These are phyloP conservation scores for Chloranthus sessilifolius DNA, from an alignment of 164 flowering plant species.

Conservation along the genomic window DNA sequence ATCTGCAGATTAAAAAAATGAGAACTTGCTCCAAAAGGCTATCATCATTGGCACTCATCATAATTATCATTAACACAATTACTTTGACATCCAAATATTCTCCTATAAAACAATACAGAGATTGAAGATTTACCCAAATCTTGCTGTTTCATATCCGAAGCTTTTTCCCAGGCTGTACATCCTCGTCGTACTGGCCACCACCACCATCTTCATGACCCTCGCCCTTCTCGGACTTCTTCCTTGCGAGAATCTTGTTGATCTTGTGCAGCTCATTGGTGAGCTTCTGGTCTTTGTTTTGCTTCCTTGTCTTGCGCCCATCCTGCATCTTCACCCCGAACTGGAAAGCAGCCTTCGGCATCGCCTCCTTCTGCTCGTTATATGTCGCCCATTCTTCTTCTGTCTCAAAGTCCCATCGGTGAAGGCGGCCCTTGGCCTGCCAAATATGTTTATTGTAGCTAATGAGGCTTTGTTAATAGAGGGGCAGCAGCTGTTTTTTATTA, in stretches of 20 bases:
- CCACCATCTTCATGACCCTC: constrained; percentile 36
- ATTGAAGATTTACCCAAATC: background rate
- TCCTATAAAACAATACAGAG: no score
- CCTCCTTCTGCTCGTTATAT: constrained; percentile 98
- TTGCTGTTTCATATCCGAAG: constrained; percentile 37
- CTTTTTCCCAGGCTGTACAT: constrained; percentile 68
- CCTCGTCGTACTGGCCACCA: constrained; percentile 50
- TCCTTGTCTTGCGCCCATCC: constrained; percentile 93
- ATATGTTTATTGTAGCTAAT: background rate
- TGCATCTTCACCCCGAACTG: constrained; percentile 99
- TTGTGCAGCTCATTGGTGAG: constrained; percentile 86
- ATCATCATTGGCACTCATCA: background rate
- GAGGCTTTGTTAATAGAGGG: background rate
- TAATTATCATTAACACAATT: background rate
- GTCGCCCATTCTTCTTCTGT: constrained; percentile 97
- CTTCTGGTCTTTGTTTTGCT: constrained; percentile 95
- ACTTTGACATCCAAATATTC: no score
- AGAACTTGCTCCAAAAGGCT: no score
- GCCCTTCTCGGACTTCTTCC: constrained; percentile 75
- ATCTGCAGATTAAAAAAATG: no score
- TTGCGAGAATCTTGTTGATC: constrained; percentile 81
- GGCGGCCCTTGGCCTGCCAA: constrained; percentile 90
- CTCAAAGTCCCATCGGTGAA: constrained; percentile 98
- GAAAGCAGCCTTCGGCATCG: constrained; percentile 99
- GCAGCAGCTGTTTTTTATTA: background rate